A percentile compares a stretch with the other conserved stretches of the same genome.
Conservation (phyloP, 371 early-diverging fungal genomes). For the Parasitella parasitica region DNA sequence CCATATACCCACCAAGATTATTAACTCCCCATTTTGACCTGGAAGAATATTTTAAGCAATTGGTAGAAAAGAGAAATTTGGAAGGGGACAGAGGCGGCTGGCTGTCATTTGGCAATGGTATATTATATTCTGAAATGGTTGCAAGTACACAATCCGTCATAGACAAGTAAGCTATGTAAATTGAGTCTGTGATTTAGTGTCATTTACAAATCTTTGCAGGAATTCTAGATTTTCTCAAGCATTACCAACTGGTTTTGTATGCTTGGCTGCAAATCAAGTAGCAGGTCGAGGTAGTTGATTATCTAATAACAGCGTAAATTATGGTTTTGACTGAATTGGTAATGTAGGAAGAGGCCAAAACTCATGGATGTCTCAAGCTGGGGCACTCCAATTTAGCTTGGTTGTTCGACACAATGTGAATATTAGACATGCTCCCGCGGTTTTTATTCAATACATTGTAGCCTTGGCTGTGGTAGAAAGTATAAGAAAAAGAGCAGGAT, state of each 20-base stretch:
- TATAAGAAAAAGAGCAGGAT: constrained; percentile 67
- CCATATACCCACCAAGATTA: constrained; percentile 20
- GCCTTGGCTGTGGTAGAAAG: constrained; percentile 83
- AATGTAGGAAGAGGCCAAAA: constrained; percentile 69
- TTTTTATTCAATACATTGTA: constrained; percentile 88
- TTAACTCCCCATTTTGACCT: constrained; percentile 49
- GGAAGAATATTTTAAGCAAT: constrained; percentile 36
- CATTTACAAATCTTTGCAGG: constrained; percentile 25
- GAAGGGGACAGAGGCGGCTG: constrained; percentile 28
- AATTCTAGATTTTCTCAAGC: constrained; percentile 65
- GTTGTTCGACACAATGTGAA: constrained; percentile 67
- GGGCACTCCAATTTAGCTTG: constrained; percentile 88
- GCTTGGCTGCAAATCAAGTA: constrained; percentile 76
- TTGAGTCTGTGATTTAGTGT: too few relatives aligned
- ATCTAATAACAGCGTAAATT: not conserved
- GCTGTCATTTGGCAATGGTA: constrained; percentile 64
- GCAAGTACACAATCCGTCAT: constrained; percentile 90
- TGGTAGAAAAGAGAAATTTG: constrained; percentile 18
- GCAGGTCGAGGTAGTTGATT: constrained; percentile 66
- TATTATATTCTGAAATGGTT: constrained; percentile 77
- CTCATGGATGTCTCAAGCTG: constrained; percentile 90
- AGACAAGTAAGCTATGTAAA: constrained; percentile 62
- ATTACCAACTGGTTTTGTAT: constrained; percentile 77
- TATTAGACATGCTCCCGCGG: constrained; percentile 58
- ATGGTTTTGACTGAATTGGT: too few relatives aligned